Evolutionary conservation across 306 rosid species (phyloP).

Genomic region (Phaseolus lunatus): DNA sequence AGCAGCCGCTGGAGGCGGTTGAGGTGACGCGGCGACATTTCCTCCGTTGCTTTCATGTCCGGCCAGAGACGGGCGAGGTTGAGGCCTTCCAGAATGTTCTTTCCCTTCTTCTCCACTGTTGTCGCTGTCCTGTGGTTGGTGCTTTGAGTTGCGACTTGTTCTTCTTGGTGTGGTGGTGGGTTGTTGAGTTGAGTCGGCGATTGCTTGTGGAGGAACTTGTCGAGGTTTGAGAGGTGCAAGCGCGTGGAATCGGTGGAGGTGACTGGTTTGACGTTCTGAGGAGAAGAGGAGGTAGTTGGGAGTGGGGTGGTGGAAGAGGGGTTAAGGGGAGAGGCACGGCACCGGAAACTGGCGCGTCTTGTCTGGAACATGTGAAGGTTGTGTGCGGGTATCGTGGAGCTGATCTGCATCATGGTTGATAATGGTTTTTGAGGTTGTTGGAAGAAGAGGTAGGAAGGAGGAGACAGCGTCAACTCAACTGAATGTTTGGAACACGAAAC

Average conservation of each 20-base stretch:
- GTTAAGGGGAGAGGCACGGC: conserved; percentile 64
- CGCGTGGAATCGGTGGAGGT: conserved; percentile 51
- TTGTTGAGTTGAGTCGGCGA: conserved; percentile 37
- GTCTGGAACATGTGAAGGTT: conserved; percentile 53
- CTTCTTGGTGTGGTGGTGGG: neutral
- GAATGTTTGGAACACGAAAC: conserved; percentile 8
- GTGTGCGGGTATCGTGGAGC: conserved; percentile 62
- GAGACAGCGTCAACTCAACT: conserved; percentile 18
- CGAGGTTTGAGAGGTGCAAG: conserved; percentile 74
- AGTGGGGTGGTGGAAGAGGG: conserved; percentile 42
- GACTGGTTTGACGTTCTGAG: neutral
- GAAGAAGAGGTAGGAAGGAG: neutral
- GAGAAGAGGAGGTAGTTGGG: neutral
- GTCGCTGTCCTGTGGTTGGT: neutral
- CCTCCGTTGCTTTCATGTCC: conserved; percentile 70
- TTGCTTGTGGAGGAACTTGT: conserved; percentile 68
- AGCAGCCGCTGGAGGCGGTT: conserved; percentile 68
- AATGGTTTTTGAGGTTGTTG: neutral
- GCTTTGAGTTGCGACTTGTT: neutral
- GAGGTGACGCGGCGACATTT: conserved; percentile 85
- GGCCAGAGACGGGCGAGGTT: conserved; percentile 69
- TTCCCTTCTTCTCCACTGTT: conserved; percentile 53
- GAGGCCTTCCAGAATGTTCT: conserved; percentile 59
- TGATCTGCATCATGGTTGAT: conserved; percentile 55
- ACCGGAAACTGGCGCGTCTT: conserved; percentile 51